Conservation (phyloP, 495 filamentous ascomycete genomes). For the Daldinia vernicosa region DNA sequence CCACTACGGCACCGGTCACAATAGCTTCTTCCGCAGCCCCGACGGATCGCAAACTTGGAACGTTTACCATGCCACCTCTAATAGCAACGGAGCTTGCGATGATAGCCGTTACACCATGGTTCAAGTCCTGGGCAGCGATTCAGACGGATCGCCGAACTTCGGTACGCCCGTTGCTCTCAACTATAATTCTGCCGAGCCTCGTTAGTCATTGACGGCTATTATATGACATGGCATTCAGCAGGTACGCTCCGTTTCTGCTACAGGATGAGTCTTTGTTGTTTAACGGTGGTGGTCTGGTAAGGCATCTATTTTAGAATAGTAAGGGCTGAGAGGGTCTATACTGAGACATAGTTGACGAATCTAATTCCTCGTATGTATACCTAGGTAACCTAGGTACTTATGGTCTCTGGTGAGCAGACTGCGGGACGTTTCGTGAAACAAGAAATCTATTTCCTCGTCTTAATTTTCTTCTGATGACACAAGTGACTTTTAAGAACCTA, state of each 20-base stretch:
- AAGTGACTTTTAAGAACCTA: not conserved
- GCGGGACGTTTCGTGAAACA: not conserved
- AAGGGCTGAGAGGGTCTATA: not conserved
- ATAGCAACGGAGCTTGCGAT: slow-evolving; percentile 53
- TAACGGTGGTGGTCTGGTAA: not conserved
- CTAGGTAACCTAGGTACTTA: too few species aligned
- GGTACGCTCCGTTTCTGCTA: not conserved
- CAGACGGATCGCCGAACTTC: slow-evolving; percentile 59
- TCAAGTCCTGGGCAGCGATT: slow-evolving; percentile 56
- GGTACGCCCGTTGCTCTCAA: slow-evolving; percentile 46
- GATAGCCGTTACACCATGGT: slow-evolving; percentile 61
- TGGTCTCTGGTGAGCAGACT: not conserved
- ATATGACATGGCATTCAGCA: not conserved
- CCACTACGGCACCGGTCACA: slow-evolving; percentile 65
- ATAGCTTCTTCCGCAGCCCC: slow-evolving; percentile 60
- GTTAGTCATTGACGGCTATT: not conserved
- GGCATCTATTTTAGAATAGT: not conserved
- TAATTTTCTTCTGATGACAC: not conserved
- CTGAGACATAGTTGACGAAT: not conserved
- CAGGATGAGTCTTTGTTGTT: not conserved
- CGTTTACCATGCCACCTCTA: slow-evolving; percentile 61
- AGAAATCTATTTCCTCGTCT: not conserved
- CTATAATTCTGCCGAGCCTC: slow-evolving; percentile 28
- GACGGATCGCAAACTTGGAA: slow-evolving; percentile 60
- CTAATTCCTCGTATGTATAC: not conserved